These are phyloP conservation scores for Amphirosellinia nigrospora DNA, from an alignment of 495 filamentous ascomycete species.

Conservation along the genomic window DNA sequence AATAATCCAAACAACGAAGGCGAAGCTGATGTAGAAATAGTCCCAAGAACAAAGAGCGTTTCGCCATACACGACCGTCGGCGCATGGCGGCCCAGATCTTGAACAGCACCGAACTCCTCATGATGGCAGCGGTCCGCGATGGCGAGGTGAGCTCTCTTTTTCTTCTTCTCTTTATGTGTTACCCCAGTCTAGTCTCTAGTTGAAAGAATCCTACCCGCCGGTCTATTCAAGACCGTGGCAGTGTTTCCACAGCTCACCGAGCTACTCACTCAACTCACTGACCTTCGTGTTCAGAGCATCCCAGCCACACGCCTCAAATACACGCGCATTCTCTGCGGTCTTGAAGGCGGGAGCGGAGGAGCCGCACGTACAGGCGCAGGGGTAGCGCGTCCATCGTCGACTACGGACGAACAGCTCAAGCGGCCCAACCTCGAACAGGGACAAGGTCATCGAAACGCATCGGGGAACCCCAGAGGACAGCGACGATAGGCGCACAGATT, in stretches of 20 bases:
- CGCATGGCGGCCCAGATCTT: slow-evolving; percentile 52
- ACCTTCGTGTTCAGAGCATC: slow-evolving; percentile 44
- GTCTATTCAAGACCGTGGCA: too few species aligned
- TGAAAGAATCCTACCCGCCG: too few species aligned
- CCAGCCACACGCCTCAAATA: slow-evolving; percentile 56
- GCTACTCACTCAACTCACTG: neutral
- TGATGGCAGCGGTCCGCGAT: slow-evolving; percentile 58
- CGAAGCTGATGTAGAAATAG: neutral
- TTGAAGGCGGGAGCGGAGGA: slow-evolving; percentile 30
- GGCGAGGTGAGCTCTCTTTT: slow-evolving; percentile 46
- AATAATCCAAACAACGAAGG: neutral
- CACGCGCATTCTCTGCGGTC: slow-evolving; percentile 55
- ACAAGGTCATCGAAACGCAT: neutral
- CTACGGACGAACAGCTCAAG: slow-evolving; percentile 10
- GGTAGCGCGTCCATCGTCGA: neutral
- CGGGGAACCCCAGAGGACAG: neutral
- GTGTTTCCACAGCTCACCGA: too few species aligned
- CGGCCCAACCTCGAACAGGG: neutral
- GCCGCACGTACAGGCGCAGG: neutral
- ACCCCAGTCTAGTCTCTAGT: neutral
- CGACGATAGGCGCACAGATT: neutral
- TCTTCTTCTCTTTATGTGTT: neutral
- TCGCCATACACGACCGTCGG: slow-evolving; percentile 41
- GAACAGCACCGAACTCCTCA: slow-evolving; percentile 57
- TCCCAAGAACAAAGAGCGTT: slow-evolving; percentile 35